A percentile compares a stretch with the other conserved stretches of the same genome.
Evolutionary conservation across 176 grass and related monocot genomes (phyloP).

Genomic region (Paspalum vaginatum): DNA sequence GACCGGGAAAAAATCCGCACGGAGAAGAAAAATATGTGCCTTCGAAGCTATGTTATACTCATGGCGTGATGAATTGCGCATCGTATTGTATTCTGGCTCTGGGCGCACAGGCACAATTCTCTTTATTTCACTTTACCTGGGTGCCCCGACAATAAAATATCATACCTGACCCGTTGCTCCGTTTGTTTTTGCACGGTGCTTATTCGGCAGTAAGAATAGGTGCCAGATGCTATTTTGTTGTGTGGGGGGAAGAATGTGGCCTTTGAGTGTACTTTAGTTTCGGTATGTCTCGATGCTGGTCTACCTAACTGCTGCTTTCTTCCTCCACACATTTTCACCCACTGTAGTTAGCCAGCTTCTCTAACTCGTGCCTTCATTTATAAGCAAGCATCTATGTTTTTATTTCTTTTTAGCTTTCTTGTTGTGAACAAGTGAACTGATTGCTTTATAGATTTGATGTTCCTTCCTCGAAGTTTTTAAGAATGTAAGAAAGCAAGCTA

Average conservation of each 20-base stretch:
- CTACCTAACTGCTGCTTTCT: conserved; percentile 40
- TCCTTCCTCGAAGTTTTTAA: neutral
- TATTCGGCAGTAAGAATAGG: conserved; percentile 19
- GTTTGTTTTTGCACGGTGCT: neutral
- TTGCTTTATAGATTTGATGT: conserved; percentile 40
- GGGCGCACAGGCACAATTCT: neutral
- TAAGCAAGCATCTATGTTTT: conserved; percentile 30
- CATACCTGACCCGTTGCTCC: neutral
- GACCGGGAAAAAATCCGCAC: neutral
- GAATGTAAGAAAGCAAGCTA: conserved; percentile 16
- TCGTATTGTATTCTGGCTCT: neutral
- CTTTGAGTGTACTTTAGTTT: conserved; percentile 59
- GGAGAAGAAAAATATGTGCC: neutral
- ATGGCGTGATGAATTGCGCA: conserved; percentile 7
- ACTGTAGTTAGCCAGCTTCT: conserved; percentile 32
- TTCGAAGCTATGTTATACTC: neutral
- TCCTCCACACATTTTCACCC: conserved; percentile 37
- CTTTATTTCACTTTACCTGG: conserved; percentile 24
- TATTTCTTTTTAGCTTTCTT: neutral
- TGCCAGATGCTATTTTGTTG: conserved; percentile 39
- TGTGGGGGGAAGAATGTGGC: conserved; percentile 40
- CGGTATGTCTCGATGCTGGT: conserved; percentile 49
- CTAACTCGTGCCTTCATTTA: conserved; percentile 35
- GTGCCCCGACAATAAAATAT: conserved; percentile 16
- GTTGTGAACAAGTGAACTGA: conserved; percentile 18